Conservation (phyloP, 192 early-diverging fungal genomes). For the Rhizoclosmatium sp. region DNA sequence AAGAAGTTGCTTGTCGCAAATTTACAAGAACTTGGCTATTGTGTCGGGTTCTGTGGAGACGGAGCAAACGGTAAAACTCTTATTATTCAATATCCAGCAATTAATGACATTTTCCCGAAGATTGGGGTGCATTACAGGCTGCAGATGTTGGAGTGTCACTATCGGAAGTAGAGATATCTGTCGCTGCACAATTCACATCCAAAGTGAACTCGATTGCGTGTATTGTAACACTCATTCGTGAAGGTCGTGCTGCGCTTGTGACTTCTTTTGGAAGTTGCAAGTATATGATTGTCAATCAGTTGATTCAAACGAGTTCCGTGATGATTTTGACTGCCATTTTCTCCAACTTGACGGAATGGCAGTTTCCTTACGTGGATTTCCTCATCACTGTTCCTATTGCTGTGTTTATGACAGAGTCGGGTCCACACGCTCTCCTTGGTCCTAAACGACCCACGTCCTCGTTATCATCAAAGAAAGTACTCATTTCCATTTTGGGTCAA, state of each 20-base stretch:
- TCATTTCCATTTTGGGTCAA: constrained; percentile 90
- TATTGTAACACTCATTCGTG: constrained; percentile 86
- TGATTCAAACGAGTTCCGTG: constrained; percentile 97
- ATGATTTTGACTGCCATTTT: constrained; percentile 89
- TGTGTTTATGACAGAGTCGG: constrained; percentile 86
- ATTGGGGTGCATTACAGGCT: constrained; percentile 94
- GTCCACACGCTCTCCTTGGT: constrained; percentile 74
- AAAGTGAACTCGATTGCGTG: constrained; percentile 89
- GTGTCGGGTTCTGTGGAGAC: constrained; percentile 98
- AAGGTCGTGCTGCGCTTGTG: constrained; percentile 94
- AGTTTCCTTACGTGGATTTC: constrained; percentile 79
- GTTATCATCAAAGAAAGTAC: constrained; percentile 88
- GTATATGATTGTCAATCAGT: constrained; percentile 96
- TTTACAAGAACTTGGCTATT: constrained; percentile 90
- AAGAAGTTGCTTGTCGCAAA: constrained; percentile 93
- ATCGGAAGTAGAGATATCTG: constrained; percentile 96
- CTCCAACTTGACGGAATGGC: constrained; percentile 90
- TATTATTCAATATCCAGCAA: not conserved
- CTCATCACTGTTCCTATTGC: constrained; percentile 78
- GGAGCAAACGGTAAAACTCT: constrained; percentile 82
- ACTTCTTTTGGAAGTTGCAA: constrained; percentile 99
- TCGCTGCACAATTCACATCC: constrained; percentile 98
- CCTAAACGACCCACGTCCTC: constrained; percentile 88
- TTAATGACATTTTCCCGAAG: not conserved
- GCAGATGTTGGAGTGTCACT: constrained; percentile 97